A percentile compares a stretch with the other conserved stretches of the same genome.
These are phyloP conservation scores for Nematodospora valgi DNA, from an alignment of 805 yeast genomes.

Conservation along the genomic window DNA sequence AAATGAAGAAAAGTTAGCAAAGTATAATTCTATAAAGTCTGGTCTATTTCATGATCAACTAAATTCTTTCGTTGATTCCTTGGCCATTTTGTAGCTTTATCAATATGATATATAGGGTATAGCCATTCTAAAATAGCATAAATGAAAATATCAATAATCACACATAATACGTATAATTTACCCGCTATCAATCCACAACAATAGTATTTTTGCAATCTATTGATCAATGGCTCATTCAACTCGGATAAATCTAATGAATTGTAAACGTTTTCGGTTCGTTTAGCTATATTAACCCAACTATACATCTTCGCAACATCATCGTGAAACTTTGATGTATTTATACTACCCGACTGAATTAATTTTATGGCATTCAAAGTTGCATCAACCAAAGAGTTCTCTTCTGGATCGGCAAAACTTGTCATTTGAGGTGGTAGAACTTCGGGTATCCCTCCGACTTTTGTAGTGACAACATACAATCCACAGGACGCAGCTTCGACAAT, in stretches of 20 bases:
- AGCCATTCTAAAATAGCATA: slow-evolving; percentile 61
- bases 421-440: slow-evolving; percentile 91
- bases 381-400: slow-evolving; percentile 74
- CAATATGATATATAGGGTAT: slow-evolving; percentile 69
- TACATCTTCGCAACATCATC: slow-evolving; percentile 76
- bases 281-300: slow-evolving; percentile 88
- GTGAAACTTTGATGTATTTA: slow-evolving; percentile 78
- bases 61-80: slow-evolving; percentile 12
- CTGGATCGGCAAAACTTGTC: slow-evolving; percentile 89
- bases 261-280: slow-evolving; percentile 81
- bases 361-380: slow-evolving; percentile 72
- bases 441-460: slow-evolving; percentile 96
- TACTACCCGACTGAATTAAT: slow-evolving; percentile 49
- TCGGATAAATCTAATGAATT: slow-evolving; percentile 40
- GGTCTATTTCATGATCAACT: background rate
- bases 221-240: slow-evolving; percentile 51
- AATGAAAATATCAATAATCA: slow-evolving; percentile 73
- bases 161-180: slow-evolving; percentile 72
- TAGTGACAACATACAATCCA: slow-evolving; percentile 88
- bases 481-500: slow-evolving; percentile 97
- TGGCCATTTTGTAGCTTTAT: slow-evolving; percentile 80
- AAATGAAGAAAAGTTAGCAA: slow-evolving; percentile 14
- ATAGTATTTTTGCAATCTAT: slow-evolving; percentile 61
- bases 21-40: slow-evolving; percentile 3
- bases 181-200: slow-evolving; percentile 84